These are phyloP conservation scores for Pugionium cornutum DNA, from an alignment of 345 rosid genomes.

Conservation along the genomic window DNA sequence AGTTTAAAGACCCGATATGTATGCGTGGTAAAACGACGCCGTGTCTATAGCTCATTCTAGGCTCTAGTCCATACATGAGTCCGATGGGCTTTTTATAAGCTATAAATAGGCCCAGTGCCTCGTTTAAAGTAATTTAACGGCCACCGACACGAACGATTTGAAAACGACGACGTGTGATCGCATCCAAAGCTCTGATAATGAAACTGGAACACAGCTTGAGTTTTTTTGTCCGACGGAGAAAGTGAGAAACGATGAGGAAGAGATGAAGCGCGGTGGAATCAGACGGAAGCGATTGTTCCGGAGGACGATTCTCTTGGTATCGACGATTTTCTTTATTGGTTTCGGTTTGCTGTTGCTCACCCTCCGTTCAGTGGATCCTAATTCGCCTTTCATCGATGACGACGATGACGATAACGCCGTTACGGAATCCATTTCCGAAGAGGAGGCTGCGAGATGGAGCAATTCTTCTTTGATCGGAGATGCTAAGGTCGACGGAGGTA, in stretches of 20 bases:
- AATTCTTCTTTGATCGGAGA: slow-evolving; percentile 19
- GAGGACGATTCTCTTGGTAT: slow-evolving; percentile 43
- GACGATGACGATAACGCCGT: slow-evolving; percentile 33
- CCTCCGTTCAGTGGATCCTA: slow-evolving; percentile 57
- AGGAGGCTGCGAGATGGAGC: slow-evolving; percentile 26
- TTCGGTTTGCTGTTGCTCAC: slow-evolving; percentile 56
- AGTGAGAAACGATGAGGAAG: slow-evolving; percentile 17
- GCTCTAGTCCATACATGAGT: too few relatives aligned
- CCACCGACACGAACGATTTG: slow-evolving; percentile 32
- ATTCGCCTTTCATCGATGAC: slow-evolving; percentile 34
- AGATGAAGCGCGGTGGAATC: slow-evolving; percentile 47
- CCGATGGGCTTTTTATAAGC: not conserved
- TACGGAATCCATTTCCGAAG: slow-evolving; percentile 26
- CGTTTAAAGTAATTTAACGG: slow-evolving; percentile 9
- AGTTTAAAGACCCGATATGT: too few relatives aligned
- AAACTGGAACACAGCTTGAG: slow-evolving; percentile 9
- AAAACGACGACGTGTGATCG: slow-evolving; percentile 5
- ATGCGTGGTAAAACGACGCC: too few relatives aligned
- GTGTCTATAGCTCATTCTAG: too few relatives aligned
- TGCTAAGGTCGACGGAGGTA: slow-evolving; percentile 30
- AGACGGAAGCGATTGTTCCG: slow-evolving; percentile 54
- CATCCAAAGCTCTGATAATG: slow-evolving; percentile 4
- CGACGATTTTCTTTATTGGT: slow-evolving; percentile 47
- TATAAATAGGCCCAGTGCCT: not conserved
- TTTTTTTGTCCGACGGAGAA: not conserved